A percentile compares a stretch with the other conserved stretches of the same genome.
These are phyloP conservation scores for Wickerhamomyces bovis DNA, from an alignment of 805 yeast genomes.

Conservation along the genomic window DNA sequence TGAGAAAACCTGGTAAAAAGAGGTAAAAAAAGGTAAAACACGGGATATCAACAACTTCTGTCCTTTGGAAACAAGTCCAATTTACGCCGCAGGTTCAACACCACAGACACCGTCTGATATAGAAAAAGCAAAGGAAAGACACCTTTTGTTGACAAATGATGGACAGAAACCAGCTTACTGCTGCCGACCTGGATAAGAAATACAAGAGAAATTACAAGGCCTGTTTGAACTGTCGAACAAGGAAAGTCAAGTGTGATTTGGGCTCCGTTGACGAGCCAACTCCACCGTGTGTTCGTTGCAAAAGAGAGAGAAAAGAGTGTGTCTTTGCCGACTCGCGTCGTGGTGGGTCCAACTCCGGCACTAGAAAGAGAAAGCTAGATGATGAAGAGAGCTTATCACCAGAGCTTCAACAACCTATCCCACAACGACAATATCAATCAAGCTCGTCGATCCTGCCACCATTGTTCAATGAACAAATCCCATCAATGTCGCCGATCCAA, in stretches of 20 bases:
- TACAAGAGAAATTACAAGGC: slow-evolving; percentile 73
- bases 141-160: background rate
- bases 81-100: background rate
- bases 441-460: background rate
- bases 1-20: background rate
- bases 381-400: slow-evolving; percentile 9
- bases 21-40: slow-evolving; percentile 6
- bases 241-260: slow-evolving; percentile 83
- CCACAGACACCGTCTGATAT: background rate
- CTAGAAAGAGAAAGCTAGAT: slow-evolving; percentile 21
- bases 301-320: slow-evolving; percentile 77
- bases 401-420: background rate
- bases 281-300: slow-evolving; percentile 84
- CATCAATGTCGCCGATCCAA: background rate
- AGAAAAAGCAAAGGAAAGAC: background rate
- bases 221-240: slow-evolving; percentile 75
- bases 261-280: slow-evolving; percentile 71
- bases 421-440: slow-evolving; percentile 1
- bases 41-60: slow-evolving; percentile 1
- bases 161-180: background rate
- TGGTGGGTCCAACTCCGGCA: slow-evolving; percentile 33
- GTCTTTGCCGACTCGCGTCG: slow-evolving; percentile 56
- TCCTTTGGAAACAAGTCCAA: background rate
- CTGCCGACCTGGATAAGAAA: slow-evolving; percentile 16
- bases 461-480: background rate